Base-by-base conservation (phyloP, 306 rosid genomes). In the Cicer chorassanicum region DNA sequence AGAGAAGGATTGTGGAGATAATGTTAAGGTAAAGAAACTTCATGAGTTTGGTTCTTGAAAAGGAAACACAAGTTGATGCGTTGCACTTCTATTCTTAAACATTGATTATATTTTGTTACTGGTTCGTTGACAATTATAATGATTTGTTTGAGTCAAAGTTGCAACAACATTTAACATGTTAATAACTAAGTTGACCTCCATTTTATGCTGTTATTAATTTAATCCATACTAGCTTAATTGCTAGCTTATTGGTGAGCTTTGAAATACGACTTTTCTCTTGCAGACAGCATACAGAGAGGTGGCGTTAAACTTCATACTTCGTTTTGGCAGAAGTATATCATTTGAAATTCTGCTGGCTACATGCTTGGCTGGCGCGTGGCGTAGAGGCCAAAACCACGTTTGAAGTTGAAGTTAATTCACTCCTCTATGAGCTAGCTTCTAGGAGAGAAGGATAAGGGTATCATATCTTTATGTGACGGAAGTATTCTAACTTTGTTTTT, bases 1-100 rank as follows among this genome's bases (percentile, higher is more conserved):
- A 46, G 14, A 78, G 46, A 53, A 80, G 7, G 41, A 65, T 40
- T 14, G 74, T 59, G 40, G 5, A 61, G 70, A 86, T 54, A 73
- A 78, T 8, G 44, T 8, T 19, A 15, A 76, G 46, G 49, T n/a
- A 15, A 9, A 60, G 43, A 15, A 51, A 55, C 79, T 72, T 74
- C 91, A 86, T 83, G 63, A 70, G 16, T 12, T 59, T 19, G 1
- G 21, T 19, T 19, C 21, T 19, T 19, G 21, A 19, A 19, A 19
- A 19, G 1, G 21, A 19, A 19, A 19, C 21, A 19, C 21, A 19
- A 19, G 21, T 19, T 12, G 65, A 54, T 11, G 68, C 4, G 49
- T 51, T 7, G 39, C 49, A 38, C 18, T 53, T 56, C 34, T 56
- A 43, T 42, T 56, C 9, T n/a, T 29, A 24, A 19, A 12, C 10